These are phyloP conservation scores for Mycena albidolilacea DNA, from an alignment of 768 basidiomycete genomes.

Conservation along the genomic window DNA sequence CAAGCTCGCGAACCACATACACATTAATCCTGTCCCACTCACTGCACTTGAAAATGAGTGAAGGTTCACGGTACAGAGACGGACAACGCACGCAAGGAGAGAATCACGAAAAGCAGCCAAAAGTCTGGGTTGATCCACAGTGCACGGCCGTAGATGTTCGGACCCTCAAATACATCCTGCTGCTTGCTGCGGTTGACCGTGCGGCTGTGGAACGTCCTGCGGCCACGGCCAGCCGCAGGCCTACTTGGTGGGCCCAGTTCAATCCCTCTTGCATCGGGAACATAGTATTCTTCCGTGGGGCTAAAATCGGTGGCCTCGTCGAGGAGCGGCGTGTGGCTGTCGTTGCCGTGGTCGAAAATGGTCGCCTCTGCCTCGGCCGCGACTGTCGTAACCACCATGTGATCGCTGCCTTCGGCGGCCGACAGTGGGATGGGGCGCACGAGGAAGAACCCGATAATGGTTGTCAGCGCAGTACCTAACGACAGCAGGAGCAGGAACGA, in stretches of 20 bases:
- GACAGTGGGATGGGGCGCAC: slow-evolving; percentile 79
- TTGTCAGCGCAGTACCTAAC: slow-evolving; percentile 83
- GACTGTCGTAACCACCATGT: slow-evolving; percentile 40
- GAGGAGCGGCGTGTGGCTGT: slow-evolving; percentile 44
- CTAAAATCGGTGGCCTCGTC: slow-evolving; percentile 30
- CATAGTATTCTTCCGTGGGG: slow-evolving; percentile 38
- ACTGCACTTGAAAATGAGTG: slow-evolving; percentile 53
- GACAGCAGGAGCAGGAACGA: slow-evolving; percentile 83
- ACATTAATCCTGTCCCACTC: slow-evolving; percentile 84
- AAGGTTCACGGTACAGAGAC: slow-evolving; percentile 2
- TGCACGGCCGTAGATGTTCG: slow-evolving; percentile 61
- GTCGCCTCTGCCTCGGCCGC: slow-evolving; percentile 36
- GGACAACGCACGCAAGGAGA: slow-evolving; percentile 67
- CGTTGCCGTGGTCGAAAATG: slow-evolving; percentile 40
- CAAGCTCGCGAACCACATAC: slow-evolving; percentile 52
- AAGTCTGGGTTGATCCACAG: slow-evolving; percentile 65
- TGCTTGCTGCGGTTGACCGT: slow-evolving; percentile 43
- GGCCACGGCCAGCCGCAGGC: not conserved
- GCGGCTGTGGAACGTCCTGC: slow-evolving; percentile 18
- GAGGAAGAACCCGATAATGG: slow-evolving; percentile 83
- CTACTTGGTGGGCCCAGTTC: slow-evolving; percentile 41
- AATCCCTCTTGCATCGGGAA: slow-evolving; percentile 38
- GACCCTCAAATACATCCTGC: slow-evolving; percentile 58
- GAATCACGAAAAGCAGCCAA: slow-evolving; percentile 58
- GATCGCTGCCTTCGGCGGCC: slow-evolving; percentile 48